Evolutionary conservation across 2,329 filamentous ascomycete species (phyloP).

Genomic region (Xylaria arbuscula): DNA sequence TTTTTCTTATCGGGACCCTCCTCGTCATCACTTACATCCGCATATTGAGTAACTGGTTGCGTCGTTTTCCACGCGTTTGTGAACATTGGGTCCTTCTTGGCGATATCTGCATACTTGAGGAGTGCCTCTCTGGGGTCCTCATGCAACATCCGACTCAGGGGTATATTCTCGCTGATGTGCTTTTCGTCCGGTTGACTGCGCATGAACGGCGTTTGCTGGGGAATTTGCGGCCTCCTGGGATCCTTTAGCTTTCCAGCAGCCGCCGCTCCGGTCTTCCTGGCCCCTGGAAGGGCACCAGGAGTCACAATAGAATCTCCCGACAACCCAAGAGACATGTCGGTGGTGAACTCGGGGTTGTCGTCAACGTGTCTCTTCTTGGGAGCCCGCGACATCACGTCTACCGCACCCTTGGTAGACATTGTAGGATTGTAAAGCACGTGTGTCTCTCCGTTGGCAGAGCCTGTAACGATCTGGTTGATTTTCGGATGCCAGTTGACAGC

Average conservation of each 20-base stretch:
- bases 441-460: conserved; percentile 89
- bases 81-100: conserved; percentile 92
- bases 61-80: conserved; percentile 93
- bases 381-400: conserved; percentile 89
- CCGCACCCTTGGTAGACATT: conserved; percentile 83
- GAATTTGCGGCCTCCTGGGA: conserved; percentile 85
- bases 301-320: conserved; percentile 85
- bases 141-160: conserved; percentile 90
- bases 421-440: conserved; percentile 91
- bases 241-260: conserved; percentile 81
- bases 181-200: conserved; percentile 90
- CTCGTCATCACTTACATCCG: conserved; percentile 88
- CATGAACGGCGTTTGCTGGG: conserved; percentile 86
- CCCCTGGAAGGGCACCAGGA: conserved; percentile 68
- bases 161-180: conserved; percentile 88
- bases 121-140: conserved; percentile 95
- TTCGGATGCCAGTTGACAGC: conserved; percentile 91
- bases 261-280: conserved; percentile 75
- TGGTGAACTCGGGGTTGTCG: conserved; percentile 88
- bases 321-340: conserved; percentile 82
- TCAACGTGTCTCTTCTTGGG: conserved; percentile 96
- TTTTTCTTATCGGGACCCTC: conserved; percentile 75
- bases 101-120: conserved; percentile 93
- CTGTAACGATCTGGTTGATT: conserved; percentile 95
- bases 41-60: conserved; percentile 92